Evolutionary conservation across 495 filamentous ascomycete species (phyloP).

Genomic region (Podospora pseudoanserina): DNA sequence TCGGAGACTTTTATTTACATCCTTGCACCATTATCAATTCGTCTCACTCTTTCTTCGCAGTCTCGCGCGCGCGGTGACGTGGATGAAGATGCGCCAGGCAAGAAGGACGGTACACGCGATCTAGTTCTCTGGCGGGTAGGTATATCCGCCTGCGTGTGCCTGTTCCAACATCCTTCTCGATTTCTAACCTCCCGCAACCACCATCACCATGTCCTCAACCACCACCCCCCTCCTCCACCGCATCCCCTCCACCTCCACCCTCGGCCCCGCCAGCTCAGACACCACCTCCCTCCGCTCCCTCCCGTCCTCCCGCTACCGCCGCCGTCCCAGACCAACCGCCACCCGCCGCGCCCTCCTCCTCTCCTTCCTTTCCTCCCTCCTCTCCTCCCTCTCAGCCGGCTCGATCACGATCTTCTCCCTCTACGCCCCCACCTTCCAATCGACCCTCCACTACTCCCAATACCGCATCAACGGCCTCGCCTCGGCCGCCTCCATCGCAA

Average conservation of each 20-base stretch:
- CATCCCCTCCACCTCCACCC: conserved; percentile 28
- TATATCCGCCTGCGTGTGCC: too few relatives aligned
- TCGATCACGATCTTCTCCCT: conserved; percentile 85
- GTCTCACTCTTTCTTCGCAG: background rate
- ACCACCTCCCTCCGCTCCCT: conserved; percentile 35
- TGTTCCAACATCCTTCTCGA: background rate
- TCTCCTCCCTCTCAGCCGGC: conserved; percentile 67
- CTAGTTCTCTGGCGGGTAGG: background rate
- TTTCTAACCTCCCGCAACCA: background rate
- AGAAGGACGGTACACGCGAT: background rate
- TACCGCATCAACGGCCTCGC: conserved; percentile 85
- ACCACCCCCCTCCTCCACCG: conserved; percentile 24
- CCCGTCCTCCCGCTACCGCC: conserved; percentile 23
- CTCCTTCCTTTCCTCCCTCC: conserved; percentile 40
- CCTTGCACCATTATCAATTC: background rate
- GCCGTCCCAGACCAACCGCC: conserved; percentile 20
- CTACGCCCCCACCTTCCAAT: conserved; percentile 84
- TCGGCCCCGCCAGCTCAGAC: conserved; percentile 31
- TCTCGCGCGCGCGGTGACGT: background rate
- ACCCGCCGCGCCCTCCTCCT: conserved; percentile 28
- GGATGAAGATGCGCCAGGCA: background rate
- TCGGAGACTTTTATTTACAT: background rate
- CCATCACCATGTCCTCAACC: background rate
- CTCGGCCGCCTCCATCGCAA: conserved; percentile 75
- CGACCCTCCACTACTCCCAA: conserved; percentile 79